Percentiles rank a stretch among this genome's conserved stretches.
Conservation (phyloP, 78 protist genomes). For the Dictyostelium discoideum region DNA sequence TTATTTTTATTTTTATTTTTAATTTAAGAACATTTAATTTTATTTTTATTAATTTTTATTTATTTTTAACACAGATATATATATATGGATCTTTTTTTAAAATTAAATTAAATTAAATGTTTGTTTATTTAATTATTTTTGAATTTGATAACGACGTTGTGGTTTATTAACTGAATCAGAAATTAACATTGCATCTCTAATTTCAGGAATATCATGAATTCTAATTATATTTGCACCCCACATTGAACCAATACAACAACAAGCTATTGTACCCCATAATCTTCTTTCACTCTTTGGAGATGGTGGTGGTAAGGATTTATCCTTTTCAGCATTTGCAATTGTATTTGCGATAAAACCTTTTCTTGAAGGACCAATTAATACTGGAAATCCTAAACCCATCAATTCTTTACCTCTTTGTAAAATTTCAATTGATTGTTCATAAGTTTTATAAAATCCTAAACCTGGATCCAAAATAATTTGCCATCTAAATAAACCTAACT, state of each 20-base stretch:
- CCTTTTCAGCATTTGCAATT: background rate
- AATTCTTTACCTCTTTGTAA: conserved; percentile 5
- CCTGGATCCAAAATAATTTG: conserved; percentile 87
- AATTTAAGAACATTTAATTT: too few relatives aligned
- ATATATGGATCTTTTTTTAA: too few relatives aligned
- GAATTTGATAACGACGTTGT: background rate
- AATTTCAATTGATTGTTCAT: conserved; percentile 54
- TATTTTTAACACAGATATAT: too few relatives aligned
- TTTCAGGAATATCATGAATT: conserved; percentile 71
- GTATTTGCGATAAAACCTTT: conserved; percentile 85
- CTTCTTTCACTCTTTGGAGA: conserved; percentile 23
- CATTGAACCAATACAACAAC: conserved; percentile 35
- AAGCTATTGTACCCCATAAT: conserved; percentile 72
- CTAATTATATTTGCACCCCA: conserved; percentile 70
- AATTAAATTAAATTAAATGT: too few relatives aligned
- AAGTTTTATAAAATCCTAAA: conserved; percentile 86
- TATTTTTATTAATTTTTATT: too few relatives aligned
- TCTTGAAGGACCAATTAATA: conserved; percentile 85
- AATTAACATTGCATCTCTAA: conserved; percentile 65
- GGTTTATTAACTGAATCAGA: conserved; percentile 63
- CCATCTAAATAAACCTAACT: conserved; percentile 68
- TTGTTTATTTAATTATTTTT: too few relatives aligned
- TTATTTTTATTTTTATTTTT: too few relatives aligned
- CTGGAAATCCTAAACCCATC: conserved; percentile 14
- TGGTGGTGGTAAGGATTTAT: conserved; percentile 34